phyloP scores from a whole-genome alignment of 371 early-diverging fungal genomes.

The Lichtheimia hyalospora region DNA sequence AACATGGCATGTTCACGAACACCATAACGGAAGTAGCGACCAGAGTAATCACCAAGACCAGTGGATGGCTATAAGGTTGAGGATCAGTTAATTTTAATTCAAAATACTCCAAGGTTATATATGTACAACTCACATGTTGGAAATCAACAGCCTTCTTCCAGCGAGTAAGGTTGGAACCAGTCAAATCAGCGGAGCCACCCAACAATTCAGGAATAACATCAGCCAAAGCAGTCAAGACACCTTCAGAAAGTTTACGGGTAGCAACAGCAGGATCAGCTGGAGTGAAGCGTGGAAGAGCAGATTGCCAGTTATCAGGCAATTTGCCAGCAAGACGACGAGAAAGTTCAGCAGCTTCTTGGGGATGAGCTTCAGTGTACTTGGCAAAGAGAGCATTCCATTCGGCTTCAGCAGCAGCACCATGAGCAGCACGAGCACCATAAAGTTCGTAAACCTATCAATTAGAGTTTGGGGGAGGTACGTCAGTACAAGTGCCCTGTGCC shows the following conservation, averaged over 20 bases:
- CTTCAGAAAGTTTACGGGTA: conserved; percentile 83
- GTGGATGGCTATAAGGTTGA: conserved; percentile 37
- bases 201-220: conserved; percentile 78
- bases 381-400: conserved; percentile 74
- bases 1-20: conserved; percentile 99
- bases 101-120: background rate
- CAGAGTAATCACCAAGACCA: conserved; percentile 75
- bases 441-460: conserved; percentile 50
- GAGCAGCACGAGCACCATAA: conserved; percentile 57
- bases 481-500: too few relatives aligned
- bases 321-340: conserved; percentile 69
- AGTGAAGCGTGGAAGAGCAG: conserved; percentile 72
- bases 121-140: conserved; percentile 57
- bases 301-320: conserved; percentile 72
- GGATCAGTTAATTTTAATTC: background rate
- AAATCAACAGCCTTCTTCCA: conserved; percentile 93
- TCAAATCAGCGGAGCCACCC: conserved; percentile 97
- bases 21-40: conserved; percentile 95
- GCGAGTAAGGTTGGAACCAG: conserved; percentile 90
- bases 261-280: conserved; percentile 75
- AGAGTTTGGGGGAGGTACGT: conserved; percentile 1
- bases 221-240: conserved; percentile 78
- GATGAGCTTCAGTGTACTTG: conserved; percentile 59
- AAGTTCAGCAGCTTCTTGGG: conserved; percentile 68
- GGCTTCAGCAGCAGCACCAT: conserved; percentile 57